These are phyloP conservation scores for Venturia oleaginea DNA, from an alignment of 2,329 filamentous ascomycete species.

Conservation along the genomic window DNA sequence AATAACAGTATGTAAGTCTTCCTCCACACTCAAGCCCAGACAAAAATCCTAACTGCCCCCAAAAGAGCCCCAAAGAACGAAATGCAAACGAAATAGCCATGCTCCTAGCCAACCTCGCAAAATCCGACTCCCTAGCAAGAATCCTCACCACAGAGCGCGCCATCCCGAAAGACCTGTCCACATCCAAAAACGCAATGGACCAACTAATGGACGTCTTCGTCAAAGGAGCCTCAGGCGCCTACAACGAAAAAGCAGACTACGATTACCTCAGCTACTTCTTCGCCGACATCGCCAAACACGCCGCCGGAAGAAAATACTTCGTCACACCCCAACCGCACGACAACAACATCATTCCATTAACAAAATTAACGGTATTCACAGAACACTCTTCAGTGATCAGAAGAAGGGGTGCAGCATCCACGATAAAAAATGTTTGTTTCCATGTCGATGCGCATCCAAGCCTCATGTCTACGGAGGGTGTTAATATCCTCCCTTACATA, in stretches of 20 bases:
- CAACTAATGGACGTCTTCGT: slow-evolving; percentile 95
- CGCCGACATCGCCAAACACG: slow-evolving; percentile 77
- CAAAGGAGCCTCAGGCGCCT: slow-evolving; percentile 71
- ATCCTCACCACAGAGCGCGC: slow-evolving; percentile 61
- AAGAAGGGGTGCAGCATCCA: slow-evolving; percentile 87
- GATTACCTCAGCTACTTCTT: slow-evolving; percentile 94
- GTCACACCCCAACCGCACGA: slow-evolving; percentile 67
- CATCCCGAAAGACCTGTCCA: slow-evolving; percentile 51
- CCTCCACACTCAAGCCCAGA: slow-evolving; percentile 12
- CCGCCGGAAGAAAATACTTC: slow-evolving; percentile 66
- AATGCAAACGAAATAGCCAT: slow-evolving; percentile 82
- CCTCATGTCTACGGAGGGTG: slow-evolving; percentile 59
- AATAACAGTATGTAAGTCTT: slow-evolving; percentile 61
- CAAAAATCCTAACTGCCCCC: slow-evolving; percentile 10
- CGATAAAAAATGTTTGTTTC: slow-evolving; percentile 90
- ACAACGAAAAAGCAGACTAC: slow-evolving; percentile 78
- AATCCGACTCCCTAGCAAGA: slow-evolving; percentile 63
- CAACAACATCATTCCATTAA: slow-evolving; percentile 67
- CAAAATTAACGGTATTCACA: slow-evolving; percentile 90
- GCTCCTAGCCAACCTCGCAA: slow-evolving; percentile 86
- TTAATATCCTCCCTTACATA: slow-evolving; percentile 80
- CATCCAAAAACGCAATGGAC: slow-evolving; percentile 67
- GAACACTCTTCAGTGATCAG: slow-evolving; percentile 77
- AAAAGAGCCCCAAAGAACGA: slow-evolving; percentile 60
- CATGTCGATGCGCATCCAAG: slow-evolving; percentile 62